A percentile compares a stretch with the other conserved stretches of the same genome.
Evolutionary conservation across 2,329 filamentous ascomycete species (phyloP).

Genomic region (Acrocalymma vagum): DNA sequence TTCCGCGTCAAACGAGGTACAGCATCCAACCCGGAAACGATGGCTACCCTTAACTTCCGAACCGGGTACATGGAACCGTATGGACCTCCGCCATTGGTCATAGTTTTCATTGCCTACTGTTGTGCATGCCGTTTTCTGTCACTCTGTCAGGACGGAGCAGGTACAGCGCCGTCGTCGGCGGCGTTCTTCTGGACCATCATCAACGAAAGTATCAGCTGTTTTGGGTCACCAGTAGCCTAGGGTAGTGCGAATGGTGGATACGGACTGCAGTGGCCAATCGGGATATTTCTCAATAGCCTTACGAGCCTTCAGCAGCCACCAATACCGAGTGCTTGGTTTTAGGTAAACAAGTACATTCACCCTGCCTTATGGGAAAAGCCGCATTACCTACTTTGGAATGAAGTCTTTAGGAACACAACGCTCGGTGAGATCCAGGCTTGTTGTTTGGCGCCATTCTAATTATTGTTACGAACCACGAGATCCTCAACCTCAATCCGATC

Average conservation of each 20-base stretch:
- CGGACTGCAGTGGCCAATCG: conserved; percentile 25
- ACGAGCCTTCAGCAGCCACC: conserved; percentile 22
- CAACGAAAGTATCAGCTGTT: conserved; percentile 24
- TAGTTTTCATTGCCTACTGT: conserved; percentile 22
- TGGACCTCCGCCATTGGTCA: conserved; percentile 23
- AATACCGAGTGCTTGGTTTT: conserved; percentile 18
- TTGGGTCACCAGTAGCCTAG: conserved; percentile 21
- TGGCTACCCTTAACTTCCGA: conserved; percentile 15
- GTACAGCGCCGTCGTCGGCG: conserved; percentile 24
- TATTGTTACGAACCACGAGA: conserved; percentile 25
- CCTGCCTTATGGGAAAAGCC: conserved; percentile 18
- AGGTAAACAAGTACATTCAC: conserved; percentile 7
- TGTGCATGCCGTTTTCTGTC: conserved; percentile 50
- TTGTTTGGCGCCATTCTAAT: conserved; percentile 15
- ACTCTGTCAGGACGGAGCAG: conserved; percentile 17
- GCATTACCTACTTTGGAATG: conserved; percentile 17
- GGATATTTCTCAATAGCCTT: conserved; percentile 34
- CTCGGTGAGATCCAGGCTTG: conserved; percentile 30
- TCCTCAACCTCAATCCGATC: conserved; percentile 18
- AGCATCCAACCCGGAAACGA: conserved; percentile 19
- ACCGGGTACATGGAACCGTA: conserved; percentile 36
- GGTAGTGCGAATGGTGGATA: conserved; percentile 26
- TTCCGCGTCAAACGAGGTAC: conserved; percentile 25
- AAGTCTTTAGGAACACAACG: conserved; percentile 29
- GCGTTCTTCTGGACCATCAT: conserved; percentile 20